Percentiles rank a stretch among this genome's conserved stretches.
phyloP scores from a whole-genome alignment of 208 protist species.

The Leishmania turanica region DNA sequence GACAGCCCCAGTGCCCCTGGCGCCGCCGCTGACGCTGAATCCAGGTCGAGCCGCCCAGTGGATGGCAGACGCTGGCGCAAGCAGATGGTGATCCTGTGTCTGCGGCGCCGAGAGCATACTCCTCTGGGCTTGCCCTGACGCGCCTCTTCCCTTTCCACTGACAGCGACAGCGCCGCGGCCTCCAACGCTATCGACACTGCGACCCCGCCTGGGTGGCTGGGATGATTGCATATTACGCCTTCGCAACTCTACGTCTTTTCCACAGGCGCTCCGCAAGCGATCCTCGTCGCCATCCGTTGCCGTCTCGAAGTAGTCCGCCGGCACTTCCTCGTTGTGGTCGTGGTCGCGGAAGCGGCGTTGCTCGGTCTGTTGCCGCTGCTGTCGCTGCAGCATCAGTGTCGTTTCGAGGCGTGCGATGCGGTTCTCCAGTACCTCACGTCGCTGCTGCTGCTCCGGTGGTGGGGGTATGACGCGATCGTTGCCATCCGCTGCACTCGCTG shows the following conservation, averaged over 20 bases:
- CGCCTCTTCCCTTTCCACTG: not conserved
- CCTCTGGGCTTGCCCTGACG: not conserved
- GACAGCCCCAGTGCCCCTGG: not conserved
- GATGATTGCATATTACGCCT: not conserved
- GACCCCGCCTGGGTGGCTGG: not conserved
- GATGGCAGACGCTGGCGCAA: constrained; percentile 1
- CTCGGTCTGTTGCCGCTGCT: not conserved
- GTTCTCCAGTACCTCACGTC: constrained; percentile 3
- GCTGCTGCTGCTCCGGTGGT: constrained; percentile 9
- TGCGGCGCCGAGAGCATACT: not conserved
- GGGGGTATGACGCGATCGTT: not conserved
- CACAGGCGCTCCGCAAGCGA: not conserved
- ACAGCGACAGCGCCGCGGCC: not conserved
- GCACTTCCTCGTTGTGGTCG: not conserved
- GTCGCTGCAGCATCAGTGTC: not conserved
- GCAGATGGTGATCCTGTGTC: not conserved
- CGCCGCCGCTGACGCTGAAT: not conserved
- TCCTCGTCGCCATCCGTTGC: not conserved
- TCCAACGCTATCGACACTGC: not conserved
- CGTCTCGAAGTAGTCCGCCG: constrained; percentile 4
- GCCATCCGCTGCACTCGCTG: not conserved
- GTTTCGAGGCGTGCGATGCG: constrained; percentile 13
- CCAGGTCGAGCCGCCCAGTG: not conserved
- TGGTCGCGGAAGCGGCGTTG: not conserved
- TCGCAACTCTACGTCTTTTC: not conserved